phyloP scores from a whole-genome alignment of 2,329 filamentous ascomycete genomes.

The Colletotrichum sp. region DNA sequence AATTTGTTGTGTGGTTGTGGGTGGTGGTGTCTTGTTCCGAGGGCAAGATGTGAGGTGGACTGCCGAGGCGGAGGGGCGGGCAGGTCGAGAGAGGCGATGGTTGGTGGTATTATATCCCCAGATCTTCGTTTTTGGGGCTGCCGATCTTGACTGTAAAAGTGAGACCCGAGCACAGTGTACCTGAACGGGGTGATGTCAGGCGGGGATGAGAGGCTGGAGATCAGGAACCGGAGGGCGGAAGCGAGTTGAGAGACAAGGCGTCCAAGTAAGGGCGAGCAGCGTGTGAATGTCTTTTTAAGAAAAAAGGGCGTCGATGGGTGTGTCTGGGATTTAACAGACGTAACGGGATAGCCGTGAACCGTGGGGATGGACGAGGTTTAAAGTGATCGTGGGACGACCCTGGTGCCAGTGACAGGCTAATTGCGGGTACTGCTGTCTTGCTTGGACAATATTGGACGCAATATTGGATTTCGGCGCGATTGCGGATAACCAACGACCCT shows the following conservation, averaged over 20 bases:
- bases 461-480: constrained; percentile 21
- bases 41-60: background rate
- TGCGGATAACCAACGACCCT: constrained; percentile 18
- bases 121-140: constrained; percentile 15
- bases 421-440: constrained; percentile 19
- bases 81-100: background rate
- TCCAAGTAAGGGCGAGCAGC: background rate
- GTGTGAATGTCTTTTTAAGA: background rate
- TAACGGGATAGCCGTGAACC: constrained; percentile 13
- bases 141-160: constrained; percentile 11
- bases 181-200: constrained; percentile 17
- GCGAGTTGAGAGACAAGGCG: background rate
- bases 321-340: constrained; percentile 2
- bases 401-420: constrained; percentile 16
- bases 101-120: constrained; percentile 22
- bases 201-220: background rate
- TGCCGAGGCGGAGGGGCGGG: background rate
- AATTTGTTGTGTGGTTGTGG: background rate
- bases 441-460: constrained; percentile 21
- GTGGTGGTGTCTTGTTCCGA: background rate
- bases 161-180: constrained; percentile 7
- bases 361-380: constrained; percentile 15
- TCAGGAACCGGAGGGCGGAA: background rate
- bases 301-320: background rate
- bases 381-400: constrained; percentile 20